Evolutionary conservation across 306 rosid genomes (phyloP), one percentile per base, ranked within the genome.

Genomic region (Cicer chorassanicum): DNA sequence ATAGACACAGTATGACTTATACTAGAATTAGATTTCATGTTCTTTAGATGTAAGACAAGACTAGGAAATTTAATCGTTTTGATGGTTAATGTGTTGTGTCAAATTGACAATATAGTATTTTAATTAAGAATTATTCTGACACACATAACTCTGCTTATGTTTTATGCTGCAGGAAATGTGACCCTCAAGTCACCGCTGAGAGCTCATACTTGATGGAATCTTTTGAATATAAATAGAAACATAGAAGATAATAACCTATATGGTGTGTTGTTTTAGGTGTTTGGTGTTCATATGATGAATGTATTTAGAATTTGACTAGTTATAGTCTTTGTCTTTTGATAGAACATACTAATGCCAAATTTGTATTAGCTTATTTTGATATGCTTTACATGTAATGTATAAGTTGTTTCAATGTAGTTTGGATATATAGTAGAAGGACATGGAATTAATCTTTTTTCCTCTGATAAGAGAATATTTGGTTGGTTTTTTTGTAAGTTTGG

Each of bases 121-220:
- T 14, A 60, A 15, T 53, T 36, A 29, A 68, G 67, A 34, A 18
- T n/a, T 11, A 12, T 56, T 68, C 43, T 21, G 29, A 21, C 29
- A 21, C 29, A 21, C 29, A 50, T 53, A 72, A 61, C 54, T 24
- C 54, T 49, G 21, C 64, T 63, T 69, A 36, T 44, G 34, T 6
- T 19, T 51, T 79, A 48, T 82, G 76, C 11, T 75, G 83, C 90
- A 85, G 90, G 80, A 46, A 80, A 72, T 60, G 82, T 68, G 53
- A 77, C 59, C 69, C 48, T 77, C 44, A 73, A 81, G 36, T 78
- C 88, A 1, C 80, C 53, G 64, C 74, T 65, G 45, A 75, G 83
- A 79, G 78, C 86, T 72, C 73, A 65, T 70, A 43, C 76, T 86
- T 73, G 84, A 88, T 75, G 82, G 74, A 74, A 66, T 43, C 64